These are phyloP conservation scores for Acrocalymma vagum DNA, from an alignment of 2,329 filamentous ascomycete genomes.

Conservation along the genomic window DNA sequence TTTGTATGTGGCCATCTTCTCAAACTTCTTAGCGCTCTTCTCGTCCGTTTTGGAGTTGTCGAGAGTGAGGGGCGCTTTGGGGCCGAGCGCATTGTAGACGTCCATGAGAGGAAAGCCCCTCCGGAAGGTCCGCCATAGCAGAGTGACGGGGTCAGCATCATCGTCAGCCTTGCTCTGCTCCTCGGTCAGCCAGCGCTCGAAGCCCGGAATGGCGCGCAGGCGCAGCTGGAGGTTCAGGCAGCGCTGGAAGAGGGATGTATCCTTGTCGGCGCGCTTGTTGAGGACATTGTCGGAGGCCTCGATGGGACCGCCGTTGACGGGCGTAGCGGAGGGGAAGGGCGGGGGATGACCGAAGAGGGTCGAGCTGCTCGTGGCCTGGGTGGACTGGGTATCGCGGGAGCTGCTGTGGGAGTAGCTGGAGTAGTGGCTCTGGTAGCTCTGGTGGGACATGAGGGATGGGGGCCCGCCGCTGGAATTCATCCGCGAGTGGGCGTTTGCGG, in stretches of 20 bases:
- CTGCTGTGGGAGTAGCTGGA: constrained; percentile 57
- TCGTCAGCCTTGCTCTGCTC: constrained; percentile 74
- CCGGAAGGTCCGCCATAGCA: constrained; percentile 87
- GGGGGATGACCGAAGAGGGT: constrained; percentile 52
- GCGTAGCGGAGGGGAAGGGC: constrained; percentile 42
- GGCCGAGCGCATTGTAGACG: constrained; percentile 87
- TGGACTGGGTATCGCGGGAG: constrained; percentile 57
- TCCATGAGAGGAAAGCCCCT: constrained; percentile 84
- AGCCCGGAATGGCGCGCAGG: constrained; percentile 82
- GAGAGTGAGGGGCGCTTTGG: constrained; percentile 72
- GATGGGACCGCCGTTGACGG: constrained; percentile 67
- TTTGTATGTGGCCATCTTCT: constrained; percentile 89
- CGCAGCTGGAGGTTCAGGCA: constrained; percentile 86
- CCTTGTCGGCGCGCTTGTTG: constrained; percentile 94
- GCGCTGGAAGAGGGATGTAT: constrained; percentile 92
- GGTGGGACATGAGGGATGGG: constrained; percentile 52
- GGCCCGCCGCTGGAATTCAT: constrained; percentile 45
- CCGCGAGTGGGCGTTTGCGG: constrained; percentile 34
- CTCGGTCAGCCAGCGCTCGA: constrained; percentile 76
- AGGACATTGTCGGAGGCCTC: constrained; percentile 92
- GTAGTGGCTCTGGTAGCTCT: constrained; percentile 57
- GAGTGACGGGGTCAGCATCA: constrained; percentile 83
- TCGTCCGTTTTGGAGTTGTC: constrained; percentile 71
- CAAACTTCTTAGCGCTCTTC: constrained; percentile 67
- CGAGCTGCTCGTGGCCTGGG: constrained; percentile 54